A percentile compares a stretch with the other conserved stretches of the same genome.
Evolutionary conservation across 1,284 basidiomycete genomes (phyloP).

Genomic region (Xanthoconium separans): DNA sequence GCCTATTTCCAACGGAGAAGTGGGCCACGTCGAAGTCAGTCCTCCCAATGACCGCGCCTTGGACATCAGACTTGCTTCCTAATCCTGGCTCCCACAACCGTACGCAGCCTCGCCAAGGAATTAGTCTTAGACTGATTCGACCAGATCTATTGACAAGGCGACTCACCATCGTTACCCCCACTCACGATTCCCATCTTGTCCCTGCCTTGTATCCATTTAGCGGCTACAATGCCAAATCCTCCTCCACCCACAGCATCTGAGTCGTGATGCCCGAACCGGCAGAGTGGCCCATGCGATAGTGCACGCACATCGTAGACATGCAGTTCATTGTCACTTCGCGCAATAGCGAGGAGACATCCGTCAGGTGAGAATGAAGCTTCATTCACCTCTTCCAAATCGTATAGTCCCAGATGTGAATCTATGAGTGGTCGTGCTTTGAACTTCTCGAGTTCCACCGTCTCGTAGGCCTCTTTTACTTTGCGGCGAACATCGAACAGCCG

Average conservation of each 20-base stretch:
- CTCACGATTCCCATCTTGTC: conserved; percentile 51
- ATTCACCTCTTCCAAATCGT: conserved; percentile 47
- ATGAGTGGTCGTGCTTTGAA: conserved; percentile 14
- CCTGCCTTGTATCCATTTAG: conserved; percentile 54
- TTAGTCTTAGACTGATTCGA: conserved; percentile 7
- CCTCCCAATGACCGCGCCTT: conserved; percentile 51
- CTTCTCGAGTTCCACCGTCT: conserved; percentile 29
- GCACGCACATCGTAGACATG: conserved; percentile 66
- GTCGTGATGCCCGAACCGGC: conserved; percentile 47
- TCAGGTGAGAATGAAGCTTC: conserved; percentile 57
- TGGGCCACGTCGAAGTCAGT: conserved; percentile 55
- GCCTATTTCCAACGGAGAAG: conserved; percentile 59
- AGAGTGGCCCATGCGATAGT: conserved; percentile 44
- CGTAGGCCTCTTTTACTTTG: conserved; percentile 26
- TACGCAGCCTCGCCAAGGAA: conserved; percentile 51
- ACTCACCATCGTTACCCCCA: conserved; percentile 64
- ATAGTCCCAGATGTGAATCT: conserved; percentile 25
- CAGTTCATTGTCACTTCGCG: conserved; percentile 54
- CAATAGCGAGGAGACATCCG: conserved; percentile 57
- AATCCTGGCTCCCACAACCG: conserved; percentile 60
- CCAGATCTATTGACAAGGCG: neutral
- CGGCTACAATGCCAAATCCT: conserved; percentile 52
- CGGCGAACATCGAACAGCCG: conserved; percentile 54
- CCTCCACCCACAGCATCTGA: conserved; percentile 33
- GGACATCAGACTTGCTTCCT: conserved; percentile 37